Percentiles rank a stretch among this genome's conserved stretches.
These are phyloP conservation scores for Colletotrichum plurivorum DNA, from an alignment of 2,329 filamentous ascomycete species.

Conservation along the genomic window DNA sequence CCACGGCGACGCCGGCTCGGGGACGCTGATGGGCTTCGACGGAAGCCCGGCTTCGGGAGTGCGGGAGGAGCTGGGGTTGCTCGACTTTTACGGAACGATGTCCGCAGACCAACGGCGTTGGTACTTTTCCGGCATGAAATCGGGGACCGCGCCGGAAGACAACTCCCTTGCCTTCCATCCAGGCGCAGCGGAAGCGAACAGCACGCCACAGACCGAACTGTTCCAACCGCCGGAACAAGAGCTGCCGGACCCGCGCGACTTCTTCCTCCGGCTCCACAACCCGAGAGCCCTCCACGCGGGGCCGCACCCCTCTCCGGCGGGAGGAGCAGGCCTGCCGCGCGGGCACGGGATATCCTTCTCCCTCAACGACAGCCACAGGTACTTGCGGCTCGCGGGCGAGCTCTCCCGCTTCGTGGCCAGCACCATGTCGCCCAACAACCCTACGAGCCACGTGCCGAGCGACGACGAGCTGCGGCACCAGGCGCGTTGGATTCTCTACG, in stretches of 20 bases:
- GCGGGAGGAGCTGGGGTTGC: neutral
- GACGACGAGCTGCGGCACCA: constrained; percentile 53
- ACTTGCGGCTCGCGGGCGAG: constrained; percentile 43
- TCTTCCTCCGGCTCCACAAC: no score
- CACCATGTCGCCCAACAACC: constrained; percentile 49
- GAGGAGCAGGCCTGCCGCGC: neutral
- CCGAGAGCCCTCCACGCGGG: constrained; percentile 21
- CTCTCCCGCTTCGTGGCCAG: constrained; percentile 45
- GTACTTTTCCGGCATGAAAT: no score
- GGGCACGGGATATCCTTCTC: constrained; percentile 31
- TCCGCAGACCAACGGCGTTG: neutral
- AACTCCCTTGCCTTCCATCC: no score
- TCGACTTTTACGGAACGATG: neutral
- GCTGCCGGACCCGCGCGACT: no score
- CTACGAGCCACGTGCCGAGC: constrained; percentile 48
- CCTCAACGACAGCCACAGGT: constrained; percentile 46
- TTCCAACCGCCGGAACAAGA: no score
- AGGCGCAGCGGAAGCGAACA: no score
- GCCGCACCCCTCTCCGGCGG: neutral
- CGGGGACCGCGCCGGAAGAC: no score
- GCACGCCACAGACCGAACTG: no score
- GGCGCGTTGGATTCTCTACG: constrained; percentile 50
- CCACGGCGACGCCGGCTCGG: neutral
- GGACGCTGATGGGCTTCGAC: neutral
- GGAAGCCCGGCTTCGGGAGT: no score